Base-by-base conservation (phyloP, 768 basidiomycete genomes). In the Boletellus sp. region DNA sequence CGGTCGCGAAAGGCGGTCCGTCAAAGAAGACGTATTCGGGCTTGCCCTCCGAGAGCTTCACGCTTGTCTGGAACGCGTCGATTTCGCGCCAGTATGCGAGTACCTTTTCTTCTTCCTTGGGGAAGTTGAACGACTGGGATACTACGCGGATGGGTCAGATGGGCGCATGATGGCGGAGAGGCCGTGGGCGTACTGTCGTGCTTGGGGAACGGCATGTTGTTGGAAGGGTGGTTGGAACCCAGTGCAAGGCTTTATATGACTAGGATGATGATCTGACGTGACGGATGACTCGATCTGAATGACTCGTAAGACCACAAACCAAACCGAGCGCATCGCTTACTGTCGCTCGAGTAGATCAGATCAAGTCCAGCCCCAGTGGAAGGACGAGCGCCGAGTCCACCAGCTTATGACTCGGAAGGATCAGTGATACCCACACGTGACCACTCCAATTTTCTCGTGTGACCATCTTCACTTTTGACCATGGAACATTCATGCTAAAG, bases 1-100 rank as follows among this genome's bases (percentile, higher is more conserved):
- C 96, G 2, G 95, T 98, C 0, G 95, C 95, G 62, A 97, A 98
- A 0, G 95, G 95, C 3, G 94, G 94, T 4, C 94, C 94, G 67
- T 97, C 96, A 72, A 93, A 98, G 75, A 99, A 99, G 20, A 93
- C 83, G 68, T 77, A 99, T 63, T 90, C 84, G 16, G 94, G 93
- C 34, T 85, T 78, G 3, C 94, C 94, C 64, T 95, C 87, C 0
- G 91, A 92, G 40, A 94, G 83, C 72, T 92, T 93, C 59, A 97
- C 70, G 58, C 89, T 91, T 7, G 94, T 97, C 64, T 87, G 83
- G 72, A 99, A 99, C 53, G 96, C 96, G 74, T 98, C 92, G 67
- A 99, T 99, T 66, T 94, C 93, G 58, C 80, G 77, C 95, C 95
- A 98, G 72, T 83, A 97, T 45, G 78, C 76, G 54, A 96, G 73